Conservation (phyloP, 1,139 yeast genomes). For the Yamadazyma sp. region DNA sequence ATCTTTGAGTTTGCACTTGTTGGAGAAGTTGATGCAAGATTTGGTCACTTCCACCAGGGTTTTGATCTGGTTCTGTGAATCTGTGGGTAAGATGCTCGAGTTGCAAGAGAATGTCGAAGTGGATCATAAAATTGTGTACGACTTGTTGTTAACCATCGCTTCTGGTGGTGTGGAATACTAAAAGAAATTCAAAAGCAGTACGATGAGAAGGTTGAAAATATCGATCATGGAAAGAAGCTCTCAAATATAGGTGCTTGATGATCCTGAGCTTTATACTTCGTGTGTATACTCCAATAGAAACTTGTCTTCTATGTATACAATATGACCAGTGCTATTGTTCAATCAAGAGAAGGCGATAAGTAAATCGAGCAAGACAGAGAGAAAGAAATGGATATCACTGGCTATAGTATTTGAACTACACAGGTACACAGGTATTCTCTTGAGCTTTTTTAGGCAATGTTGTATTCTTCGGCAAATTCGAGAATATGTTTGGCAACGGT, state of each 20-base stretch:
- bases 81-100: slow-evolving; percentile 24
- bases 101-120: slow-evolving; percentile 18
- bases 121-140: slow-evolving; percentile 26
- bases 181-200: slow-evolving; percentile 26
- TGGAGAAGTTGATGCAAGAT: slow-evolving; percentile 72
- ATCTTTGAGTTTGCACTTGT: slow-evolving; percentile 67
- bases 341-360: no score
- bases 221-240: slow-evolving; percentile 30
- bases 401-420: no score
- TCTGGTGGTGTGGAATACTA: slow-evolving; percentile 35
- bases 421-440: no score
- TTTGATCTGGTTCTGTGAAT: slow-evolving; percentile 40
- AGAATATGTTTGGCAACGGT: slow-evolving; percentile 26
- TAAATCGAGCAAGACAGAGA: no score
- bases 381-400: no score
- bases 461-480: slow-evolving; percentile 12
- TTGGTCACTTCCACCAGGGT: slow-evolving; percentile 57
- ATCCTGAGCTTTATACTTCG: no score
- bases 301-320: neutral
- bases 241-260: slow-evolving; percentile 59
- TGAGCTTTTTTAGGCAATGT: no score
- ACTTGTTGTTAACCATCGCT: slow-evolving; percentile 38
- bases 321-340: no score
- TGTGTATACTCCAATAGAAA: no score
- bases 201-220: slow-evolving; percentile 15